phyloP scores from a whole-genome alignment of 2,329 filamentous ascomycete genomes.

The Nigrospora sphaerica region DNA sequence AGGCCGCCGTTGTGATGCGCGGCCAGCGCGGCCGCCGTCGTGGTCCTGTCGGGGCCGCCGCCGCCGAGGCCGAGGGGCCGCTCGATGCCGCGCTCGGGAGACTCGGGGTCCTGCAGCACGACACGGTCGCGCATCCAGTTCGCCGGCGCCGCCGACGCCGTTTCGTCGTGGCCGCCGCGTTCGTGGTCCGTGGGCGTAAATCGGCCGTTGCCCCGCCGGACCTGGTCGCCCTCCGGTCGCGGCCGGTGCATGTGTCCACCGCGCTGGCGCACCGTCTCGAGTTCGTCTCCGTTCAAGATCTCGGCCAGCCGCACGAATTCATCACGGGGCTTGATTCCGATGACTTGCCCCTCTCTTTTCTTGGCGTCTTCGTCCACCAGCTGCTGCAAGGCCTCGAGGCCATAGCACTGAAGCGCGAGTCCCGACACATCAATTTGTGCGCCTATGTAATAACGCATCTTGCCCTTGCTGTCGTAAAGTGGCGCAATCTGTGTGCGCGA shows the following conservation, averaged over 20 bases:
- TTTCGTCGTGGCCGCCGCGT: too few relatives aligned
- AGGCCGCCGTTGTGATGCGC: slow-evolving; percentile 17
- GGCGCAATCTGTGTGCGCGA: slow-evolving; percentile 35
- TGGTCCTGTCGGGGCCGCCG: not conserved
- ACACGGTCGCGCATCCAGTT: not conserved
- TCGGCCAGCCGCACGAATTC: slow-evolving; percentile 60
- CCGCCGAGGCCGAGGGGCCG: slow-evolving; percentile 30
- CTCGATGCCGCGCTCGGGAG: slow-evolving; percentile 3
- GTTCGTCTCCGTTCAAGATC: slow-evolving; percentile 61
- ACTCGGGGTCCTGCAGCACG: not conserved
- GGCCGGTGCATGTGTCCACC: slow-evolving; percentile 57
- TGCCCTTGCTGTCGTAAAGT: slow-evolving; percentile 60
- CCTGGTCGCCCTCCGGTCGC: too few relatives aligned
- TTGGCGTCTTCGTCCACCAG: slow-evolving; percentile 27
- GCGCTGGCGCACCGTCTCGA: slow-evolving; percentile 54
- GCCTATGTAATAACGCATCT: slow-evolving; percentile 60
- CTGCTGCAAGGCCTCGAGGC: slow-evolving; percentile 52
- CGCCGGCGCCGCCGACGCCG: not conserved
- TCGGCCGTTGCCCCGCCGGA: too few relatives aligned
- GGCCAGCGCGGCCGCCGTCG: slow-evolving; percentile 4
- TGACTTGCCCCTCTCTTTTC: slow-evolving; percentile 11
- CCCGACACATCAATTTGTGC: slow-evolving; percentile 66
- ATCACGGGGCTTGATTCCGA: slow-evolving; percentile 35
- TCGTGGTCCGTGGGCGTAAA: too few relatives aligned
- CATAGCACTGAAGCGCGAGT: slow-evolving; percentile 58